Evolutionary conservation across 2,329 filamentous ascomycete genomes (phyloP).

Genomic region (Scolecobasidium constrictum): DNA sequence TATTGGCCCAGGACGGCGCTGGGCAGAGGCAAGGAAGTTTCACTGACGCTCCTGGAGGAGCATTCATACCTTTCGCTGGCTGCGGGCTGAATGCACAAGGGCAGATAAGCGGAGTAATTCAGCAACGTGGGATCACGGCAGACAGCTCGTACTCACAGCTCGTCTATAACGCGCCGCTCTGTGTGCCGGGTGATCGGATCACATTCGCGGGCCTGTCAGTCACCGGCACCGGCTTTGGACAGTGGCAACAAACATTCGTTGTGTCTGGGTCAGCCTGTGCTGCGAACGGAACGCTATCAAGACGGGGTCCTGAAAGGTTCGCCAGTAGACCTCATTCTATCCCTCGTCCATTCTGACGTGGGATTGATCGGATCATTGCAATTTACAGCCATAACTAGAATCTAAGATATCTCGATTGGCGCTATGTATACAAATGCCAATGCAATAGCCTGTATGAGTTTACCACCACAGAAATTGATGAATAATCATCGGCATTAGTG

Average conservation of each 20-base stretch:
- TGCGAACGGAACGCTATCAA: background rate
- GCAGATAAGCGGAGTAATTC: slow-evolving; percentile 4
- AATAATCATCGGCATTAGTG: no score
- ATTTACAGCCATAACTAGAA: no score
- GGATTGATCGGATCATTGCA: no score
- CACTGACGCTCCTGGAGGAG: background rate
- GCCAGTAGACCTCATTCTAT: no score
- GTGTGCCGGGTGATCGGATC: background rate
- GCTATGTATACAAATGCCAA: no score
- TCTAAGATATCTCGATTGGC: no score
- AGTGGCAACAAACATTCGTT: slow-evolving; percentile 1
- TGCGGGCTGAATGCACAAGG: slow-evolving; percentile 7
- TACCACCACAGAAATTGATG: no score
- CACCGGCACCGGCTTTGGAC: slow-evolving; percentile 6
- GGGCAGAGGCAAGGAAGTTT: slow-evolving; percentile 4
- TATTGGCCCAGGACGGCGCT: slow-evolving; percentile 2
- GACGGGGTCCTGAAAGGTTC: no score
- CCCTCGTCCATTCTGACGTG: no score
- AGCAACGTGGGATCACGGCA: slow-evolving; percentile 2
- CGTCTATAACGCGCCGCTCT: slow-evolving; percentile 5
- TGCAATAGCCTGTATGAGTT: no score
- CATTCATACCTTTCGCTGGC: slow-evolving; percentile 1
- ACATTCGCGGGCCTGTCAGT: slow-evolving; percentile 3
- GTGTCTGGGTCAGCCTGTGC: slow-evolving; percentile 2
- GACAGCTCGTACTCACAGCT: background rate